phyloP scores from a whole-genome alignment of 768 basidiomycete genomes.

The Russula abietina region DNA sequence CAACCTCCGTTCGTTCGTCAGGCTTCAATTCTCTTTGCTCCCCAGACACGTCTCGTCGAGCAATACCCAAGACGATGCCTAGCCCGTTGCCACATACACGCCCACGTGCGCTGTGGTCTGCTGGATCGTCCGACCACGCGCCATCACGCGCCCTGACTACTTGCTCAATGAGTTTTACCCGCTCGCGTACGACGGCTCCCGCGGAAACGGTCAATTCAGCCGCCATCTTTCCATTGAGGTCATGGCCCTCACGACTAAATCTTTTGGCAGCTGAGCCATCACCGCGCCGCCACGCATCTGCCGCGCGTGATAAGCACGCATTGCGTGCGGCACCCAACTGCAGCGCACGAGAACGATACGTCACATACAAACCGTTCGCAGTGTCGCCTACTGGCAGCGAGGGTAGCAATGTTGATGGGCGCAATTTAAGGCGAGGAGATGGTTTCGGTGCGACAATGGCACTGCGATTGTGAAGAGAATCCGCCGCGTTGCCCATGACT shows the following conservation, averaged over 20 bases:
- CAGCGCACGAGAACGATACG: conserved; percentile 80
- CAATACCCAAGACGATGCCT: conserved; percentile 86
- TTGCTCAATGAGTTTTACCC: conserved; percentile 67
- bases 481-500: conserved; percentile 52
- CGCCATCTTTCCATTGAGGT: conserved; percentile 87
- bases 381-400: conserved; percentile 82
- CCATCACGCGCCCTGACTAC: conserved; percentile 67
- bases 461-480: conserved; percentile 56
- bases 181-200: conserved; percentile 74
- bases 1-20: conserved; percentile 86
- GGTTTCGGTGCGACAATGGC: conserved; percentile 73
- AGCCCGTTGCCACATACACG: conserved; percentile 72
- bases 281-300: conserved; percentile 92
- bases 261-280: conserved; percentile 95
- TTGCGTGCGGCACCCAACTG: conserved; percentile 92
- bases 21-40: conserved; percentile 54
- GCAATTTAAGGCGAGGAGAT: conserved; percentile 81
- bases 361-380: conserved; percentile 78
- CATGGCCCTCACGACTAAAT: conserved; percentile 90
- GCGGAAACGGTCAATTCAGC: conserved; percentile 83
- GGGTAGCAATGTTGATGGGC: conserved; percentile 76
- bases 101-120: conserved; percentile 70
- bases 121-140: conserved; percentile 77
- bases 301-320: conserved; percentile 88
- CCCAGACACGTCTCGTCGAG: conserved; percentile 44